Conservation (phyloP, 2,329 filamentous ascomycete species). For the Pseudogymnoascus destructans region DNA sequence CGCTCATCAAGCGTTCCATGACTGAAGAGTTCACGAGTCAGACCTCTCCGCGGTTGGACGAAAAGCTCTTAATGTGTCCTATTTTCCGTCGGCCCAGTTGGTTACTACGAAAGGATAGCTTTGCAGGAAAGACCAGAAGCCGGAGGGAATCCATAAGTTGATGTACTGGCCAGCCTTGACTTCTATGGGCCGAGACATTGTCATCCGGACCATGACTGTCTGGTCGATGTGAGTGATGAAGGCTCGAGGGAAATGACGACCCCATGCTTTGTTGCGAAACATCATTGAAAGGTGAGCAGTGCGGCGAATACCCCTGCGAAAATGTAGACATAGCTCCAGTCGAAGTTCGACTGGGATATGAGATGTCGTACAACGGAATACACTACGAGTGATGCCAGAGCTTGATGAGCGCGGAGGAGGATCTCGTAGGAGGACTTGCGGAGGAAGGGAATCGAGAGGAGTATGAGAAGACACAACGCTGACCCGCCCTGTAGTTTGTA, state of each 20-base stretch:
- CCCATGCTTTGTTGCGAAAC: slow-evolving; percentile 6
- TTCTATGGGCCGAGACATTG: background rate
- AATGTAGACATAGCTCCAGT: slow-evolving; percentile 10
- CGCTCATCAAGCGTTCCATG: background rate
- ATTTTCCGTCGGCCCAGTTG: background rate
- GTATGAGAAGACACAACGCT: slow-evolving; percentile 14
- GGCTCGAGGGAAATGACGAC: slow-evolving; percentile 8
- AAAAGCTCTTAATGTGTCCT: background rate
- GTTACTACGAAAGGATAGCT: slow-evolving; percentile 5
- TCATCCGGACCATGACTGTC: background rate
- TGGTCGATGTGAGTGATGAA: slow-evolving; percentile 10
- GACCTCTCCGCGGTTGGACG: background rate
- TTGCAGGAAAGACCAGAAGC: too few species aligned
- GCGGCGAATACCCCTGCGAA: background rate
- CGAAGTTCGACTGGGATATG: background rate
- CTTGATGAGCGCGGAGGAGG: slow-evolving; percentile 15
- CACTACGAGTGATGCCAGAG: slow-evolving; percentile 10
- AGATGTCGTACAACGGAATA: slow-evolving; percentile 16
- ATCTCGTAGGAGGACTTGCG: slow-evolving; percentile 13
- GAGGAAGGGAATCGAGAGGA: slow-evolving; percentile 14
- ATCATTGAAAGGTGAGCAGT: slow-evolving; percentile 9
- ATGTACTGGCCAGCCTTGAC: slow-evolving; percentile 9
- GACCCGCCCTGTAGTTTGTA: slow-evolving; percentile 15
- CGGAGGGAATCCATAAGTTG: slow-evolving; percentile 15
- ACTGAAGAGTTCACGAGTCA: background rate